Evolutionary conservation across 2,329 filamentous ascomycete genomes (phyloP), one percentile per base, ranked within the genome.

Genomic region (Lachnellula occidentalis): DNA sequence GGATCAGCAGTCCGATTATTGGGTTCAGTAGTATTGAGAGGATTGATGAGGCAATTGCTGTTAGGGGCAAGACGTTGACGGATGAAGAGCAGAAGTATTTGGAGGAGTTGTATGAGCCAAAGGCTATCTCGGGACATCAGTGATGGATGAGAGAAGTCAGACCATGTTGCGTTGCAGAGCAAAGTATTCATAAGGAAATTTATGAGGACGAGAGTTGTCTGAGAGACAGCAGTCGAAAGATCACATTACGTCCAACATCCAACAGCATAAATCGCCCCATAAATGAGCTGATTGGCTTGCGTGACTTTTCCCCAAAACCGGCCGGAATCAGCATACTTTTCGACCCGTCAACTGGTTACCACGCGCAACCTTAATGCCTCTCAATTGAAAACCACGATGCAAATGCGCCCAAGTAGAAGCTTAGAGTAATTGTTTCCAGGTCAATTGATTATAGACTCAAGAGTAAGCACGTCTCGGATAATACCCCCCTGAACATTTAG

Each of bases 51-150:
- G 76, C 78, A 1, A 69, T 79, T 53, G 72, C 70, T 34, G 61
- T 66, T 4, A 62, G 62, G 48, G 63, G 63, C 3, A 71, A 71
- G 53, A 72, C 71, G 58, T 63, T 82, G 62, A 75, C 70, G 1
- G 71, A 75, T 9, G 77, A 81, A 59, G 79, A 82, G 61, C 73
- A 75, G 55, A 71, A 73, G 60, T 79, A 76, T 63, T 59, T 82
- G 48, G 78, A 81, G 66, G 78, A 80, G 66, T 68, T 72, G n/a
- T 82, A 82, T 68, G 51, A 73, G 36, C 72, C 76, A 0, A 77
- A 77, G 69, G 56, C 57, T 37, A 61, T 73, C 53, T 36, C 36
- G 14, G 72, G 72, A 4, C 64, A 67, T 57, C 57, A 47, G 27
- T 66, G 55, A 48, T 31, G 36, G 45, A 31, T 11, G 27, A 31